These are phyloP conservation scores for Cordyceps fumosorosea DNA, from an alignment of 2,329 filamentous ascomycete species.

Conservation along the genomic window DNA sequence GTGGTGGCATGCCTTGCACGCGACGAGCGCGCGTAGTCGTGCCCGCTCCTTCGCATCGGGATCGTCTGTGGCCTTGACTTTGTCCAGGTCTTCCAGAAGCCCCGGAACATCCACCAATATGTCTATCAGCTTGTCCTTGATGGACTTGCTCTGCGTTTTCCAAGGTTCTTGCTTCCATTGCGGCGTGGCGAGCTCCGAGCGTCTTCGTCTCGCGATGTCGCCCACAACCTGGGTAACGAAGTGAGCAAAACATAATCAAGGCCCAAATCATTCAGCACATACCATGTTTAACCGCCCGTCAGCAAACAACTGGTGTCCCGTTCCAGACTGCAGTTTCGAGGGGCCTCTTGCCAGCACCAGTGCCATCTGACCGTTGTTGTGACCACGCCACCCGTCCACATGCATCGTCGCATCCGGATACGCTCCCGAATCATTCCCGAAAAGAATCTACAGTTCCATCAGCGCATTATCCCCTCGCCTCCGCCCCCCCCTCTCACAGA, in stretches of 20 bases:
- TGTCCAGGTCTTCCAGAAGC: conserved; percentile 2
- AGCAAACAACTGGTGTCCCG: conserved; percentile 9
- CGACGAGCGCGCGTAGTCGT: neutral
- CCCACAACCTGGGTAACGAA: neutral
- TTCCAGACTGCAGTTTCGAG: neutral
- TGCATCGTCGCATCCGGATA: neutral
- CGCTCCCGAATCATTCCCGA: neutral
- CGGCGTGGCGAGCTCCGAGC: neutral
- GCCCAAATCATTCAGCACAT: neutral
- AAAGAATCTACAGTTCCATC: neutral
- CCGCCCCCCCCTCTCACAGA: too few species aligned
- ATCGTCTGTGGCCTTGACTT: neutral
- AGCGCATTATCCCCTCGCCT: neutral
- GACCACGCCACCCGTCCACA: conserved; percentile 4
- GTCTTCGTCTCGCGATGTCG: neutral
- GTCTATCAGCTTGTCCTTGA: conserved; percentile 6
- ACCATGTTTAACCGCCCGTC: conserved; percentile 11
- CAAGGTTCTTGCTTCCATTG: conserved; percentile 6
- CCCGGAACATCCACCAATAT: conserved; percentile 6
- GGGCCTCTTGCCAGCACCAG: neutral
- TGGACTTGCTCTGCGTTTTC: neutral
- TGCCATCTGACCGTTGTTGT: conserved; percentile 5
- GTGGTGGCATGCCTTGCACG: neutral
- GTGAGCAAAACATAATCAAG: too few species aligned
- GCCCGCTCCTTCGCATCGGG: neutral